Base-by-base conservation (phyloP, 78 protist genomes). In the Chrysochromulina tobinii region DNA sequence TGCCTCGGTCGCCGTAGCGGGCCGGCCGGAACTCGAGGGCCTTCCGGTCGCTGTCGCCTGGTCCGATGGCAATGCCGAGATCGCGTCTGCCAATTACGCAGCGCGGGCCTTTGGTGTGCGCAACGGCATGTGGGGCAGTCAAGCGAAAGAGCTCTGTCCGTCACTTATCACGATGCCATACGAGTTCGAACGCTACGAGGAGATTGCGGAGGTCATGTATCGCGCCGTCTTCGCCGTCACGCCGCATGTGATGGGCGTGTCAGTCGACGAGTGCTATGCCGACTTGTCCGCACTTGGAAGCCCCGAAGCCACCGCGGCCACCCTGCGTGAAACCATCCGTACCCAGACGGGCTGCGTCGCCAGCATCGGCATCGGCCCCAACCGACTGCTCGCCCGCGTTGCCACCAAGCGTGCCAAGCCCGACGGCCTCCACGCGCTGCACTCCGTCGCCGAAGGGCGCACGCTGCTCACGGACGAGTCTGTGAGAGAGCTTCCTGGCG, bases 401-500 rank as follows among this genome's bases (percentile, higher is more conserved):
- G 90, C 90, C n/a, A 59, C 77, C 4, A 17, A n/a, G 50, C 61
- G n/a, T 18, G 87, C 88, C 50, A 89, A 89, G 77, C 92, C 92
- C 7, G 77, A 89, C 87, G 88, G 92, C 23, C 18, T 2, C 53
- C 0, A 1, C 59, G 15, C 14, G 48, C 27, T 57, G 51, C 14
- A 21, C 59, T 21, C 61, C 8, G 53, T 89, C 23, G 75, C 92
- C 5, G 88, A 7, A 59, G 23, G 12, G 64, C 64, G 12, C 23
- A 12, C 64, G 23, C 64, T 59, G 23, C 64, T 59, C 64, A 7
- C 23, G 23, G 64, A 59, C 64, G 64, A 7, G 23, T 38, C 38
- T 38, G 38, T 38, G 38, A 38, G 38, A 38, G 64, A 59, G 64
- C 64, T 57, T 23, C 92, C 92, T 0, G 88, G 92, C 58, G 54